Percentiles rank a stretch among this genome's conserved stretches.
These are phyloP conservation scores for Cladosporium sp. DNA, from an alignment of 2,329 filamentous ascomycete species.

Conservation along the genomic window DNA sequence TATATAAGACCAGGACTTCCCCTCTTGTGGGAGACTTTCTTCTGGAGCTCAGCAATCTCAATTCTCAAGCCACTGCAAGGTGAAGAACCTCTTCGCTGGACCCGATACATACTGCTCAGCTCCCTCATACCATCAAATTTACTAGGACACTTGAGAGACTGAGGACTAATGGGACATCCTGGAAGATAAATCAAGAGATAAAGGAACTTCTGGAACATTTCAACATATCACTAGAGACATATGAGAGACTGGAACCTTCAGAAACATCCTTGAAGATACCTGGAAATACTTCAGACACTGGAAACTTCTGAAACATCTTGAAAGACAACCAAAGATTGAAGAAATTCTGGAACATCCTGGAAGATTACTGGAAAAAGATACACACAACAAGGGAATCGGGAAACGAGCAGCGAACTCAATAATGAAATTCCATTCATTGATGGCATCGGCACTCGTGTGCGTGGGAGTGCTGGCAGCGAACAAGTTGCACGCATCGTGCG, in stretches of 20 bases:
- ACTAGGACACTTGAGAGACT: neutral
- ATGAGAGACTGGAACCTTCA: neutral
- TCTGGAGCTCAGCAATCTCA: neutral
- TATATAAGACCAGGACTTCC: neutral
- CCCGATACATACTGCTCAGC: neutral
- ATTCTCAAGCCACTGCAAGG: neutral
- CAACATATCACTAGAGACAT: neutral
- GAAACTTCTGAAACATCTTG: neutral
- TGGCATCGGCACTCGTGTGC: neutral
- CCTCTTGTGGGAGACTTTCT: neutral
- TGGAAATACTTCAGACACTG: neutral
- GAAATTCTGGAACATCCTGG: neutral
- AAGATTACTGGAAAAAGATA: neutral
- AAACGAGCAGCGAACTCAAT: neutral
- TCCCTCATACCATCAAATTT: neutral
- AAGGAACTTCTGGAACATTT: neutral
- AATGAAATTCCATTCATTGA: neutral
- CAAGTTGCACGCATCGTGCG: neutral
- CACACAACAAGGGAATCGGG: neutral
- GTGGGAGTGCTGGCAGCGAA: neutral
- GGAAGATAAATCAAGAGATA: neutral
- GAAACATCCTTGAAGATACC: neutral
- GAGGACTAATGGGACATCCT: neutral
- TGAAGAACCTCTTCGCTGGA: neutral
- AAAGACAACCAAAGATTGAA: neutral